Conservation (phyloP, 805 yeast species). For the Alloascoidea hylecoeti region DNA sequence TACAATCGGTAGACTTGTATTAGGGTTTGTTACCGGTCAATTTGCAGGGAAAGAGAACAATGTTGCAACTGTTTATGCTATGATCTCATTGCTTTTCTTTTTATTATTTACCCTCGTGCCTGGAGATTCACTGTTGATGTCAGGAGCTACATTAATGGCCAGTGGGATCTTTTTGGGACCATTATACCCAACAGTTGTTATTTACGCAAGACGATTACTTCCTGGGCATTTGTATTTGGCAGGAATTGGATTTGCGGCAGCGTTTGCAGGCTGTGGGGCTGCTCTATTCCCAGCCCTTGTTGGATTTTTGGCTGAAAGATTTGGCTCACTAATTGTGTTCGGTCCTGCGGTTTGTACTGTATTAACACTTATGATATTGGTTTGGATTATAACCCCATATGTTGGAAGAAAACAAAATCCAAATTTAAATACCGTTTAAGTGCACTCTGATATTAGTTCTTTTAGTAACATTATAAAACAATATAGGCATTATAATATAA, state of each 20-base stretch:
- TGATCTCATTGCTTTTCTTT: conserved; percentile 22
- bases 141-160: conserved; percentile 30
- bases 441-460: too few relatives aligned
- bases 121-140: conserved; percentile 23
- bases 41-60: too few relatives aligned
- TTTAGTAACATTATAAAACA: too few relatives aligned
- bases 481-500: too few relatives aligned
- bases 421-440: too few relatives aligned
- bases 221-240: conserved; percentile 47
- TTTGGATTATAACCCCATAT: too few relatives aligned
- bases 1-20: conserved; percentile 42
- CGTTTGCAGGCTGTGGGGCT: conserved; percentile 76
- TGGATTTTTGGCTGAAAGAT: conserved; percentile 29
- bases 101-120: conserved; percentile 35
- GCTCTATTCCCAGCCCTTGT: conserved; percentile 56
- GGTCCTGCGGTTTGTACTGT: too few relatives aligned
- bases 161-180: conserved; percentile 59
- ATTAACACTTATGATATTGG: too few relatives aligned
- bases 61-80: too few relatives aligned
- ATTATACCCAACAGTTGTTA: conserved; percentile 56
- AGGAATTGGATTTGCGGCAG: conserved; percentile 65
- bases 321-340: too few relatives aligned
- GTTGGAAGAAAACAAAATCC: too few relatives aligned
- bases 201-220: conserved; percentile 44
- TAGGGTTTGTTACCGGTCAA: conserved; percentile 23